Percentiles rank a stretch among this genome's conserved stretches.
phyloP scores from a whole-genome alignment of 2,329 filamentous ascomycete genomes.

The Nemania bipapillata region DNA sequence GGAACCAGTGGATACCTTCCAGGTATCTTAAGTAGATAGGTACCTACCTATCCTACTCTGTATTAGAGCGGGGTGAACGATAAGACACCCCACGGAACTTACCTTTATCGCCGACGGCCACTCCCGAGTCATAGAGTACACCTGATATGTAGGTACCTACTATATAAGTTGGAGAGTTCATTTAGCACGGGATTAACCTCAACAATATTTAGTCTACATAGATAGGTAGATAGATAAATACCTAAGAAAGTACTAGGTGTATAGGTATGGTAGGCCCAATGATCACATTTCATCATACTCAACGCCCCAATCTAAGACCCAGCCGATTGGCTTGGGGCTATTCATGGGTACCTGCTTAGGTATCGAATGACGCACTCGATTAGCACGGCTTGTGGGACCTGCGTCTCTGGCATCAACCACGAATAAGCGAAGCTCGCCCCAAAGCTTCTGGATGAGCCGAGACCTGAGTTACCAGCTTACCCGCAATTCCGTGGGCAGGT shows the following conservation, averaged over 20 bases:
- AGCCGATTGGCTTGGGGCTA: not conserved
- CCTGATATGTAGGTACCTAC: no score
- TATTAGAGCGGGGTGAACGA: not conserved
- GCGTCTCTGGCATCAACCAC: conserved; percentile 1
- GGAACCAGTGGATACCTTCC: not conserved
- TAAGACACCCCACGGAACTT: conserved; percentile 1
- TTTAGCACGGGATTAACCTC: not conserved
- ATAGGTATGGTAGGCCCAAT: not conserved
- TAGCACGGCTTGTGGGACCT: conserved; percentile 6
- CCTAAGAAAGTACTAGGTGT: no score
- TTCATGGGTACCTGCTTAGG: not conserved
- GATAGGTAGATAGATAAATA: no score
- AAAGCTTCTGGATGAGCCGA: not conserved
- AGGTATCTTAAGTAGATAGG: no score
- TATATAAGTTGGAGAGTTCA: not conserved
- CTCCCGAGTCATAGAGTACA: not conserved
- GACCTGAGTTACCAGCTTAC: not conserved
- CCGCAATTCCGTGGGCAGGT: not conserved
- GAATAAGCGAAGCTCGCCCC: not conserved
- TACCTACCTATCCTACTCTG: not conserved
- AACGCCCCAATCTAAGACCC: not conserved
- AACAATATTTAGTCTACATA: not conserved
- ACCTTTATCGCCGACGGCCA: conserved; percentile 1
- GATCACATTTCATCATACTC: not conserved
- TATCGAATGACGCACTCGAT: conserved; percentile 4